Evolutionary conservation across 2,329 filamentous ascomycete species (phyloP), one percentile per base, ranked within the genome.

Genomic region (Fusarium sp.): DNA sequence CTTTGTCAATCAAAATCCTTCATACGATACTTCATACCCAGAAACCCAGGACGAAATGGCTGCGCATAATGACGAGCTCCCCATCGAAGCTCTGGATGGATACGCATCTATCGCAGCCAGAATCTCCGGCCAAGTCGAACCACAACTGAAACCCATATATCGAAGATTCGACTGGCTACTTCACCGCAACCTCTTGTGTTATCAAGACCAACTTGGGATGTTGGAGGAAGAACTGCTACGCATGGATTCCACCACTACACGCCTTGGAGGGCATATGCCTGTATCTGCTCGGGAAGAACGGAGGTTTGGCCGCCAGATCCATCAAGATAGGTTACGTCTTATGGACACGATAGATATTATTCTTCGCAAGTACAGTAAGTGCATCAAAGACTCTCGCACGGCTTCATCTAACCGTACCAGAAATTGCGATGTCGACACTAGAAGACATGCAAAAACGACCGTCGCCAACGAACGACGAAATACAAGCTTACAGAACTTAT

Each of bases 161-260:
- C 90, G 95, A 46, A 91, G 91, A 62, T 98, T 98, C 77, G 91
- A 93, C 78, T 87, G 89, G 15, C 83, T 97, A 22, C 95, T 96
- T 75, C 94, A 97, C 79, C 91, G 95, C 5, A 83, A 97, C 5
- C 83, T 98, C 5, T 85, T 97, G 1, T 91, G 96, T 70, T 85
- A 97, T 20, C 95, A 97, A 80, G 94, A 97, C 77, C 94, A 97
- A 79, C 89, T 97, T 22, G 86, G 87, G 35, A 92, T 95, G 75
- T 84, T 97, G 41, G 94, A 97, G 80, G 91, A 94, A 76, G 90
- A 95, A 63, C 86, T 98, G 2, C 88, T 89, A 22, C 84, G 86
- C 0, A 81, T 96, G 2, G 95, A 97, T 76, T 83, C 82, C 25
- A 81, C 83, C 2, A 88, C 90, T 73, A 88, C 88, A 0, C 80